Conservation (phyloP, 208 protist genomes). For the Wallacemonas sp. region DNA sequence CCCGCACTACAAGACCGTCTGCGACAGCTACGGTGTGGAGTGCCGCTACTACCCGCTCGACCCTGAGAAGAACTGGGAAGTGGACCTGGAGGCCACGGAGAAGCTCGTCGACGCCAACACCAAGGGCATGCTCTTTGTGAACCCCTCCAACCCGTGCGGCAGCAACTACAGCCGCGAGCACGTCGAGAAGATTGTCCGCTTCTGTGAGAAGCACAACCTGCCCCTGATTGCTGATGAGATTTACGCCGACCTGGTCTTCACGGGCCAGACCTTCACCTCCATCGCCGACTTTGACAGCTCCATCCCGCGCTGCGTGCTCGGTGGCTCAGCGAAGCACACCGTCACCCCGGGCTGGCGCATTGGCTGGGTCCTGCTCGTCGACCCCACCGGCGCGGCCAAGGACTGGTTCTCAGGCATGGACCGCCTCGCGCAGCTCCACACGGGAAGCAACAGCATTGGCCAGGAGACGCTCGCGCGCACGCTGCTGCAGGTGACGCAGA, state of each 20-base stretch:
- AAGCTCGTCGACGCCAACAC: constrained; percentile 75
- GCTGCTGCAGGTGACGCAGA: constrained; percentile 43
- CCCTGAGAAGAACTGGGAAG: constrained; percentile 83
- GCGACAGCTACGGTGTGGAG: constrained; percentile 54
- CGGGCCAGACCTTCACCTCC: constrained; percentile 43
- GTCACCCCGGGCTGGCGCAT: constrained; percentile 88
- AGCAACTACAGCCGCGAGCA: constrained; percentile 72
- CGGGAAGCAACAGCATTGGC: constrained; percentile 77
- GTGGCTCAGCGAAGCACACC: constrained; percentile 86
- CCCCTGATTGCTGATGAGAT: constrained; percentile 93
- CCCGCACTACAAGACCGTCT: constrained; percentile 84
- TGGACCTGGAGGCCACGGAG: constrained; percentile 72
- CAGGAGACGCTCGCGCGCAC: constrained; percentile 66
- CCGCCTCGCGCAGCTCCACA: constrained; percentile 40
- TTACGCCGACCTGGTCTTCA: constrained; percentile 88
- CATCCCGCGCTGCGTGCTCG: constrained; percentile 64
- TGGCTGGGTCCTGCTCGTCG: constrained; percentile 73
- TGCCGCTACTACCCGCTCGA: constrained; percentile 60
- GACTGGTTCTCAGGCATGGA: constrained; percentile 32
- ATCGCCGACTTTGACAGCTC: constrained; percentile 54
- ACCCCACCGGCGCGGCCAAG: constrained; percentile 27
- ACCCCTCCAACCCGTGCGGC: constrained; percentile 93
- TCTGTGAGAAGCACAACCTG: constrained; percentile 70
- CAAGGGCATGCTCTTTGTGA: constrained; percentile 83
- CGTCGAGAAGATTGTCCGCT: constrained; percentile 41